Evolutionary conservation across 192 early-diverging fungal genomes (phyloP).

Genomic region (Gaertneriomyces sp.): DNA sequence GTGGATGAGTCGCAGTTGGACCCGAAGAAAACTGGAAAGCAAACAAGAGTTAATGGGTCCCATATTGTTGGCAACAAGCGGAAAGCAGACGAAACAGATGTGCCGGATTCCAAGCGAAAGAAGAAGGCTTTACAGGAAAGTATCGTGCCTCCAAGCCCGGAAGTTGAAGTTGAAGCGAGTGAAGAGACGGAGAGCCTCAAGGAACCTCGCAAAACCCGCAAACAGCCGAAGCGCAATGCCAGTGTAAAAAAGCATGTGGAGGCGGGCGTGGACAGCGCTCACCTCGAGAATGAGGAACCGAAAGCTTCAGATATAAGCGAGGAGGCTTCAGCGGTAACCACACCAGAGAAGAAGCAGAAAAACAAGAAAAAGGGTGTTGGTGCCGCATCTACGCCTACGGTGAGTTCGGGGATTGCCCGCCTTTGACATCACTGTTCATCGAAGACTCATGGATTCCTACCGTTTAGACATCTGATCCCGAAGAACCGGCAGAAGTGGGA

Average conservation of each 20-base stretch:
- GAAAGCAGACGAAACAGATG: not conserved
- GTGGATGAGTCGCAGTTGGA: conserved; percentile 29
- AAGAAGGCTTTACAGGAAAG: not conserved
- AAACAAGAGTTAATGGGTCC: conserved; percentile 19
- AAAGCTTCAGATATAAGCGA: conserved; percentile 1
- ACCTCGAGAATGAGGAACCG: not conserved
- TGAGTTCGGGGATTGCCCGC: not conserved
- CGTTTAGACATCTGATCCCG: conserved; percentile 3
- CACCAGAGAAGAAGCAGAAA: conserved; percentile 20
- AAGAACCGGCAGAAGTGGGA: conserved; percentile 3
- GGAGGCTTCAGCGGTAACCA: conserved; percentile 3
- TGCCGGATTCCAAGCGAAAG: not conserved
- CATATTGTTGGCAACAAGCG: not conserved
- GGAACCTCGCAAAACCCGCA: not conserved
- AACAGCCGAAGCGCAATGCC: not conserved
- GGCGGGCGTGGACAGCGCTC: not conserved
- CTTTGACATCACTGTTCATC: not conserved
- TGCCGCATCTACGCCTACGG: not conserved
- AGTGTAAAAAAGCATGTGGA: not conserved
- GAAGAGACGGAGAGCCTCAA: conserved; percentile 9
- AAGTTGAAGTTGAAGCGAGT: conserved; percentile 9
- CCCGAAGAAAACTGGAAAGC: conserved; percentile 9
- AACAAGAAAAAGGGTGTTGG: conserved; percentile 21
- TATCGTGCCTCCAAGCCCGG: not conserved
- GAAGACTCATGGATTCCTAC: not conserved